phyloP scores from a whole-genome alignment of 805 yeast species.

The Pichia cabralensis region DNA sequence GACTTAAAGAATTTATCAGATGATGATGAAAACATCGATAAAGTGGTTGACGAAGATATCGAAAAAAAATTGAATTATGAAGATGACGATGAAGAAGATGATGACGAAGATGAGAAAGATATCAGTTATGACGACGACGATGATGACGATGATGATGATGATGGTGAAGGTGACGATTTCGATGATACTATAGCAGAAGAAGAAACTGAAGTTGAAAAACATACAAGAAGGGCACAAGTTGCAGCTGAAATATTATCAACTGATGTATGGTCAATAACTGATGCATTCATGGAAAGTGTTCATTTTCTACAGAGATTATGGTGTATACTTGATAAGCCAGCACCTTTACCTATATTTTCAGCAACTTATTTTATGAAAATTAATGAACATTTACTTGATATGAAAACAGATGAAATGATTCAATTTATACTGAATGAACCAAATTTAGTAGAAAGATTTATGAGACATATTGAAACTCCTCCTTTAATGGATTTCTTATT shows the following conservation, averaged over 20 bases:
- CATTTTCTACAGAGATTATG: conserved; percentile 62
- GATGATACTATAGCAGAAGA: conserved; percentile 24
- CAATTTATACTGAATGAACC: conserved; percentile 62
- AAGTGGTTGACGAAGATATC: conserved; percentile 1
- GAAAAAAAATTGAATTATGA: conserved; percentile 2
- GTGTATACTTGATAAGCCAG: conserved; percentile 61
- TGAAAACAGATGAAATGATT: conserved; percentile 72
- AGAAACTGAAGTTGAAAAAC: conserved; percentile 26
- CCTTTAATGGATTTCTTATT: conserved; percentile 88
- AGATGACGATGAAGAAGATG: not conserved
- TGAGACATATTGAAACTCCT: conserved; percentile 84
- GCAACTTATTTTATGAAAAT: conserved; percentile 89
- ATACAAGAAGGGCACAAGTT: conserved; percentile 42
- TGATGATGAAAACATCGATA: conserved; percentile 8
- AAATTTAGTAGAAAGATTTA: conserved; percentile 66
- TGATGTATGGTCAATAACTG: conserved; percentile 91
- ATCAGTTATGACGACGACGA: conserved; percentile 11
- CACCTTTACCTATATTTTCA: conserved; percentile 61
- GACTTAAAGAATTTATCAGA: conserved; percentile 8
- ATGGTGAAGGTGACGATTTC: conserved; percentile 14
- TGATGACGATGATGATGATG: conserved; percentile 14
- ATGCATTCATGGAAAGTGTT: conserved; percentile 72
- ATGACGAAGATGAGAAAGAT: conserved; percentile 3
- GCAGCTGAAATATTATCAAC: conserved; percentile 86
- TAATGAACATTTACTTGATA: conserved; percentile 81